Evolutionary conservation across 768 basidiomycete species (phyloP), one percentile per base, ranked within the genome.

Genomic region (Amanita thiersii): DNA sequence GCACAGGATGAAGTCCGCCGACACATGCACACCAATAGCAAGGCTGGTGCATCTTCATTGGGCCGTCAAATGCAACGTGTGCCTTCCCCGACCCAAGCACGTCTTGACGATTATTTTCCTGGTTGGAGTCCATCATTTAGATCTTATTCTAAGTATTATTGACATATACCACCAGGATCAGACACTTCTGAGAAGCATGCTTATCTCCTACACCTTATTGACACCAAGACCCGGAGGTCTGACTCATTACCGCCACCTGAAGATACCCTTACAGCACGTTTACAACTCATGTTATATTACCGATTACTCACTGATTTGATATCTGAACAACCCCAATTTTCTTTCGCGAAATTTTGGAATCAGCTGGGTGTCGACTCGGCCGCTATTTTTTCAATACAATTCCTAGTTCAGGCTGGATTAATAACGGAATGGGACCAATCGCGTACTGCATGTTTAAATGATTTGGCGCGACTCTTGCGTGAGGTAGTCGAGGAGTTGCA

Each of bases 281-380:
- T 87, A 25, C 87, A 90, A 54, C 68, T 89, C 3, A 86, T 86
- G 81, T 59, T 87, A 26, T 90, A 90, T 53, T 71, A 75, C 50
- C 75, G 75, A 12, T 72, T 90, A 39, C 65, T 90, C 26, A 63
- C 66, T 15, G 59, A 61, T 3, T 59, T 86, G 9, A 54, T 80
- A 14, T 57, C 70, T 2, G 54, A 55, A 1, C 54, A 61, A n/a
- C 49, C 50, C 4, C 65, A 66, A 1, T 73, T 78, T 45, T 68
- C 80, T 49, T 85, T 81, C 50, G 34, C 56, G 17, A 40, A 52
- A 0, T 49, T 88, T 7, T 87, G 81, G 79, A 48, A 45, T 10
- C 61, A 57, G 18, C 52, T 79, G 1, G 54, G 59, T 1, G 48
- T 81, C 10, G 48, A 78, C 42, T 62, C 75, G 0, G 51, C 49